phyloP scores from a whole-genome alignment of 2,329 filamentous ascomycete genomes.

The Bipolaris cookei region DNA sequence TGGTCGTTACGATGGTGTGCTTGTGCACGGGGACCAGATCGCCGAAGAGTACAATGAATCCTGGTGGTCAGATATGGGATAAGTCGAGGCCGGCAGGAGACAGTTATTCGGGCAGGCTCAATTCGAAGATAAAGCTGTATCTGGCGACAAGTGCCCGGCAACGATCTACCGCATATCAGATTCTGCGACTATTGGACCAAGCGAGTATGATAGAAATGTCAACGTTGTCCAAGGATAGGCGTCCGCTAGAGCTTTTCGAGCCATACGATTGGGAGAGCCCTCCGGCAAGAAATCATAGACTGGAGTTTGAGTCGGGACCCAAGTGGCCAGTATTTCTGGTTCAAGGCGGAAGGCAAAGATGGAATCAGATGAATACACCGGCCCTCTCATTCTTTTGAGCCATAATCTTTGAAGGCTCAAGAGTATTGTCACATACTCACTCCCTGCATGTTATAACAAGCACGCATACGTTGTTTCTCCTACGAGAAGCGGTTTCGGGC shows the following conservation, averaged over 20 bases:
- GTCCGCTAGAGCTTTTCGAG: constrained; percentile 5
- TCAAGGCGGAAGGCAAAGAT: not conserved
- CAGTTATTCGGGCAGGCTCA: constrained; percentile 17
- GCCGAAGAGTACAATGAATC: constrained; percentile 11
- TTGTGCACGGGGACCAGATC: constrained; percentile 12
- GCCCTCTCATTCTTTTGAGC: too few species aligned
- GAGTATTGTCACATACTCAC: too few species aligned
- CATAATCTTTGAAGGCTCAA: not conserved
- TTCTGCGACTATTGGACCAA: not conserved
- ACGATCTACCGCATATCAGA: constrained; percentile 6
- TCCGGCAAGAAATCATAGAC: constrained; percentile 10
- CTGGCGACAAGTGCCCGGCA: constrained; percentile 1
- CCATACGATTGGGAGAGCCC: not conserved
- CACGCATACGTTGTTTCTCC: not conserved
- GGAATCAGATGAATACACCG: not conserved
- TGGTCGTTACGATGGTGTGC: constrained; percentile 22
- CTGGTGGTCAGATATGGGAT: constrained; percentile 11
- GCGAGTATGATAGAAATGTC: constrained; percentile 3
- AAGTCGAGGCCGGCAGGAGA: constrained; percentile 11
- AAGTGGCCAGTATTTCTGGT: not conserved
- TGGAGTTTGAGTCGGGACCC: not conserved
- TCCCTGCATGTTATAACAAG: not conserved
- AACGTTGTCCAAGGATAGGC: constrained; percentile 5
- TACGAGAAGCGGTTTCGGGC: not conserved
- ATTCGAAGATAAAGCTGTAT: constrained; percentile 4